A percentile compares a stretch with the other conserved stretches of the same genome.
phyloP scores from a whole-genome alignment of 768 basidiomycete genomes.

The Suillus tomentosus region DNA sequence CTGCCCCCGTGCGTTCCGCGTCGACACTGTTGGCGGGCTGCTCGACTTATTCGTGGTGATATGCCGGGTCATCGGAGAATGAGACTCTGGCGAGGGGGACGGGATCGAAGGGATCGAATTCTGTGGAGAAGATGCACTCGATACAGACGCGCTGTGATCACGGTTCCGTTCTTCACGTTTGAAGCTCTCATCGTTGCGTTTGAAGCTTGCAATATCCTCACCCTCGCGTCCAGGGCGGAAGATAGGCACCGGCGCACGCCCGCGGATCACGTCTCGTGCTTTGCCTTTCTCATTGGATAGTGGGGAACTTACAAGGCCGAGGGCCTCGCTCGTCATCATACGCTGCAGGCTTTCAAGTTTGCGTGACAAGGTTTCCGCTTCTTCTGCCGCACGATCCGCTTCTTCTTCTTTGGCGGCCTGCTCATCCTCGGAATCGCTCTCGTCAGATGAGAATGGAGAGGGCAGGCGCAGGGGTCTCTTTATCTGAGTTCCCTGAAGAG shows the following conservation, averaged over 20 bases:
- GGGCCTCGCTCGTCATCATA: constrained; percentile 71
- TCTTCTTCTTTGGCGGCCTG: constrained; percentile 65
- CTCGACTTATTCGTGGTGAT: constrained; percentile 57
- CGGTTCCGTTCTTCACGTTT: constrained; percentile 48
- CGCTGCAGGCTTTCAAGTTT: constrained; percentile 69
- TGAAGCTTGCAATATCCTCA: constrained; percentile 20
- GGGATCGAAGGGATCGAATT: constrained; percentile 84
- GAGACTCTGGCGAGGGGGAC: constrained; percentile 63
- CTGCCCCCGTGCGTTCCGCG: constrained; percentile 54
- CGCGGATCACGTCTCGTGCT: constrained; percentile 41
- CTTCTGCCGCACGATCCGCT: constrained; percentile 63
- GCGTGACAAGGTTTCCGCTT: constrained; percentile 64
- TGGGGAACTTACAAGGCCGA: constrained; percentile 62
- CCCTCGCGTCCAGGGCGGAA: constrained; percentile 13
- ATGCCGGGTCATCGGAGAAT: constrained; percentile 52
- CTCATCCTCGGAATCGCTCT: constrained; percentile 61
- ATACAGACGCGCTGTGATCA: constrained; percentile 70
- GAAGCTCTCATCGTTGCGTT: constrained; percentile 38
- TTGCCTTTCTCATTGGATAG: constrained; percentile 41
- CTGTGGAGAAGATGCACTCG: constrained; percentile 71
- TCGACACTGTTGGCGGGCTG: constrained; percentile 61
- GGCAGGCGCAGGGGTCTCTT: constrained; percentile 39
- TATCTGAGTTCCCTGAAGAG: constrained; percentile 55
- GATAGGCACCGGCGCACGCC: constrained; percentile 35
- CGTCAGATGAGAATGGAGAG: constrained; percentile 57